phyloP scores from a whole-genome alignment of 2,329 filamentous ascomycete genomes.

The Nigrospora osmanthi region DNA sequence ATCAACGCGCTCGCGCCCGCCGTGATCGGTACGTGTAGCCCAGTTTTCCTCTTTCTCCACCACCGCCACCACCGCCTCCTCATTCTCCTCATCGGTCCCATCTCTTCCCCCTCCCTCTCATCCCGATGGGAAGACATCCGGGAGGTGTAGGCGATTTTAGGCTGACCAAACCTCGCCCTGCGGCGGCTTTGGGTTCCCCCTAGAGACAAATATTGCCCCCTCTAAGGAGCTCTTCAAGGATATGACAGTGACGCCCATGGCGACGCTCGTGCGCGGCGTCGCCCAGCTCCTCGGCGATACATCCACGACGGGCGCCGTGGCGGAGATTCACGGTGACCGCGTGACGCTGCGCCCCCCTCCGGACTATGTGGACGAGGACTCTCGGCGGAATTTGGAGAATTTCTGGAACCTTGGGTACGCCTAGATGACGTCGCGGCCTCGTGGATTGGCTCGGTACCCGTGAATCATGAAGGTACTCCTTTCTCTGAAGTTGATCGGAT shows the following conservation, averaged over 20 bases:
- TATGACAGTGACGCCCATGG: constrained; percentile 44
- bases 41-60: too few relatives aligned
- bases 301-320: constrained; percentile 33
- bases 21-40: constrained; percentile 31
- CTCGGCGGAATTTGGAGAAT: constrained; percentile 34
- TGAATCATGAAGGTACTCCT: too few relatives aligned
- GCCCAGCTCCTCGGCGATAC: constrained; percentile 30
- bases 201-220: constrained; percentile 38
- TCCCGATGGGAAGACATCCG: too few relatives aligned
- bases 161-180: too few relatives aligned
- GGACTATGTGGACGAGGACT: constrained; percentile 39
- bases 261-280: constrained; percentile 35
- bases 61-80: too few relatives aligned
- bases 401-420: constrained; percentile 41
- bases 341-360: constrained; percentile 36
- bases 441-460: too few relatives aligned
- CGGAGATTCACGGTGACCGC: constrained; percentile 41
- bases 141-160: too few relatives aligned
- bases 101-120: too few relatives aligned
- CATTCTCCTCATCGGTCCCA: too few relatives aligned
- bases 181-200: not conserved
- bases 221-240: constrained; percentile 32
- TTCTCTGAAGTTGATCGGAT: too few relatives aligned
- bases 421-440: constrained; percentile 9
- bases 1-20: constrained; percentile 44